These are phyloP conservation scores for Russula earlei DNA, from an alignment of 768 basidiomycete species.

Conservation along the genomic window DNA sequence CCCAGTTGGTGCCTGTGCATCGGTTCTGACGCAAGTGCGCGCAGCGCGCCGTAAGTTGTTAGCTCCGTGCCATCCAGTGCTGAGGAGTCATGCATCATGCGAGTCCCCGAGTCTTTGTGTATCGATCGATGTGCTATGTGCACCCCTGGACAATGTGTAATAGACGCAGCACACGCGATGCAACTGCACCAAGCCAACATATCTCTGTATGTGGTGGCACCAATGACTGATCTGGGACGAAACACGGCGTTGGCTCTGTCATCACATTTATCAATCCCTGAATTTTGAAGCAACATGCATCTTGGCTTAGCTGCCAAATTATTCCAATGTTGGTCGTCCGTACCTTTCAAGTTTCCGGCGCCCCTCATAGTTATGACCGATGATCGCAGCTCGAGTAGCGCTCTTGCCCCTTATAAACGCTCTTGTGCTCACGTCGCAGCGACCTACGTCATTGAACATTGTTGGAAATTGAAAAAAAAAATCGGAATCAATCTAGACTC, in stretches of 20 bases:
- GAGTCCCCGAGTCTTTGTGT: neutral
- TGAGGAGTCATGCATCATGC: slow-evolving; percentile 1
- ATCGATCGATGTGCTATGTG: neutral
- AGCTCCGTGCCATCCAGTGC: neutral
- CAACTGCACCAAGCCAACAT: neutral
- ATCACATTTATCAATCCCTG: neutral
- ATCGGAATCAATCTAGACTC: neutral
- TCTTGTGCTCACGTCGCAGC: no score
- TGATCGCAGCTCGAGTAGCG: neutral
- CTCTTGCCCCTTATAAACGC: no score
- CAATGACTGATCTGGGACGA: neutral
- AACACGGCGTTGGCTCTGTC: neutral
- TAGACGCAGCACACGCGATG: neutral
- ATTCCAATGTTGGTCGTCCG: no score
- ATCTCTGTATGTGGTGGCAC: neutral
- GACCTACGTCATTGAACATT: neutral
- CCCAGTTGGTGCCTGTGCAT: neutral
- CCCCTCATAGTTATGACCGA: neutral
- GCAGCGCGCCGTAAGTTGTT: neutral
- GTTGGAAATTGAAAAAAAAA: neutral
- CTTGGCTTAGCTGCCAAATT: no score
- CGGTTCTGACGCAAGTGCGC: neutral
- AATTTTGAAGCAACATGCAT: neutral
- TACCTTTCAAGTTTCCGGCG: no score
- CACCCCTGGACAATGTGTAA: neutral